Evolutionary conservation across 2,329 filamentous ascomycete genomes (phyloP).

Genomic region (Nemania abortiva): DNA sequence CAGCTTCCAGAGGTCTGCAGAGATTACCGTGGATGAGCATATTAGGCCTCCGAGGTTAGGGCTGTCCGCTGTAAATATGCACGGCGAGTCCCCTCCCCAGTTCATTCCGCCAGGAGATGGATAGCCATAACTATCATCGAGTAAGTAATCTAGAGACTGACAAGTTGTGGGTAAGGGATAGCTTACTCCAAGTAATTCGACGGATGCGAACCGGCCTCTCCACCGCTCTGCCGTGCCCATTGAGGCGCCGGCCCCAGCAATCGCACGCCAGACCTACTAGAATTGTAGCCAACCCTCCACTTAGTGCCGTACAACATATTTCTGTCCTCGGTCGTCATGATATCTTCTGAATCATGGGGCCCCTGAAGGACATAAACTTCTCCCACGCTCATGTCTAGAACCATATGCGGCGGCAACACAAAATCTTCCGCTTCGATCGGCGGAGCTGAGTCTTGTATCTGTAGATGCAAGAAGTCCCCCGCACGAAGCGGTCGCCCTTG

Average conservation of each 20-base stretch:
- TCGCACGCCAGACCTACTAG: constrained; percentile 56
- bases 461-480: constrained; percentile 23
- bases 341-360: constrained; percentile 55
- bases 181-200: constrained; percentile 51
- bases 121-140: constrained; percentile 16
- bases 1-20: constrained; percentile 58
- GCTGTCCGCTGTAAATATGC: constrained; percentile 56
- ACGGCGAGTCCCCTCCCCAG: constrained; percentile 58
- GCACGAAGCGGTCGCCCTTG: constrained; percentile 16
- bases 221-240: constrained; percentile 55
- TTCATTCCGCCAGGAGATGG: constrained; percentile 54
- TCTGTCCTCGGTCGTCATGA: constrained; percentile 52
- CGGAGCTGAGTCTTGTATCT: neutral
- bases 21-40: constrained; percentile 54
- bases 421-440: constrained; percentile 4
- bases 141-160: constrained; percentile 50
- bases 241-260: constrained; percentile 54
- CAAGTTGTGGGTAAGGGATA: constrained; percentile 51
- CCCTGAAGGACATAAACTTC: constrained; percentile 52
- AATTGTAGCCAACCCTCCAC: constrained; percentile 58
- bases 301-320: constrained; percentile 50
- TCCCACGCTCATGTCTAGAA: constrained; percentile 49
- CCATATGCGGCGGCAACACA: constrained; percentile 36
- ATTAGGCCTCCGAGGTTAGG: constrained; percentile 59
- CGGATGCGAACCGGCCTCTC: constrained; percentile 55